Conservation (phyloP, 352 stramenopile genomes). For the Phytopythium mirpurense region DNA sequence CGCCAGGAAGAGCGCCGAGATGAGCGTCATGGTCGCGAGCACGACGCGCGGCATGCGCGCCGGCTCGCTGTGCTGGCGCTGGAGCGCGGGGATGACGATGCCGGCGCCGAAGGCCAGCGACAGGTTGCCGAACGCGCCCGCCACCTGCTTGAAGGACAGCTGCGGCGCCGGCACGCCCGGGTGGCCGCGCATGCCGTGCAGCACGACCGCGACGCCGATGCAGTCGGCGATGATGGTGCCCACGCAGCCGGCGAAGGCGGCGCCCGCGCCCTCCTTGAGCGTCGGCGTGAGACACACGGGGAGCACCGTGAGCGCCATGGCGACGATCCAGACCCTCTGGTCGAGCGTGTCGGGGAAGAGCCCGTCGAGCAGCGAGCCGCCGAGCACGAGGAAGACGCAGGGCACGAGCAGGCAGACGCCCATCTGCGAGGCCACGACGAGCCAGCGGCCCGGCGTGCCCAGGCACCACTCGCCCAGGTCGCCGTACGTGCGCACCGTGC, state of each 20-base stretch:
- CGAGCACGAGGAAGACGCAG: constrained; percentile 36
- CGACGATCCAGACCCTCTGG: constrained; percentile 29
- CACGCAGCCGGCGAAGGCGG: constrained; percentile 27
- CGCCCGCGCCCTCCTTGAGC: constrained; percentile 30
- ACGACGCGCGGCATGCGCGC: constrained; percentile 29
- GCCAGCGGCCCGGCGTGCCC: constrained; percentile 27
- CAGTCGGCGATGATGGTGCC: constrained; percentile 35
- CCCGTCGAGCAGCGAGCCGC: constrained; percentile 20
- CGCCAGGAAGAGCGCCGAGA: constrained; percentile 25
- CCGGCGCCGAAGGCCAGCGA: constrained; percentile 29
- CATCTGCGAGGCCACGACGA: constrained; percentile 26
- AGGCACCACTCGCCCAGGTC: constrained; percentile 50
- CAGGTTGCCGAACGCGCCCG: constrained; percentile 30
- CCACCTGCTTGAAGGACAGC: constrained; percentile 23
- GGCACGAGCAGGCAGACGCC: constrained; percentile 23
- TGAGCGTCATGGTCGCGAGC: constrained; percentile 20
- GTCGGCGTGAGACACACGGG: constrained; percentile 34
- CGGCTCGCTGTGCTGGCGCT: constrained; percentile 28
- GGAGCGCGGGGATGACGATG: constrained; percentile 30
- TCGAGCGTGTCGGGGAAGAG: constrained; percentile 30
- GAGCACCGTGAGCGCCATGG: constrained; percentile 32
- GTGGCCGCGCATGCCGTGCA: constrained; percentile 23
- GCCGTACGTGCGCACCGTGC: constrained; percentile 31
- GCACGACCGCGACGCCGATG: constrained; percentile 19
- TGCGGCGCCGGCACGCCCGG: constrained; percentile 15